phyloP scores from a whole-genome alignment of 2,329 filamentous ascomycete species.

The Fusarium transvaalense region DNA sequence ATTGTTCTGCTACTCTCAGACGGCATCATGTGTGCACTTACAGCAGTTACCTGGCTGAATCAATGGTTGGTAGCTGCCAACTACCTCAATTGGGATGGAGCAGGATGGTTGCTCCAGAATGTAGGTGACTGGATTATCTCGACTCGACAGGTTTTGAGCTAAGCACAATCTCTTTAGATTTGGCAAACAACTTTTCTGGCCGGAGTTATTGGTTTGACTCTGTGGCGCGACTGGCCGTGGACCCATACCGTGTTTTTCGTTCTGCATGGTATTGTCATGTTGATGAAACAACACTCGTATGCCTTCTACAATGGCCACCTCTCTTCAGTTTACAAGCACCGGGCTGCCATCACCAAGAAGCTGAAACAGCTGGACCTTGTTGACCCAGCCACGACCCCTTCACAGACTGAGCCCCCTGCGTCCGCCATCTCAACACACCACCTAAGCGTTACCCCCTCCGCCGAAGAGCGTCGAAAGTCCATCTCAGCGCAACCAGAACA shows the following conservation, averaged over 20 bases:
- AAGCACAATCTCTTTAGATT: slow-evolving; percentile 55
- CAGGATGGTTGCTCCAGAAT: slow-evolving; percentile 81
- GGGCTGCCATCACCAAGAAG: slow-evolving; percentile 58
- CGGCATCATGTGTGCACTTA: slow-evolving; percentile 75
- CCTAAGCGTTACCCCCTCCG: slow-evolving; percentile 57
- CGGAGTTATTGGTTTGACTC: slow-evolving; percentile 72
- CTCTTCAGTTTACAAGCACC: slow-evolving; percentile 69
- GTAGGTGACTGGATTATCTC: slow-evolving; percentile 51
- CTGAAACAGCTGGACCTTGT: slow-evolving; percentile 70
- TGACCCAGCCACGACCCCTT: slow-evolving; percentile 60
- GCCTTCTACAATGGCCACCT: slow-evolving; percentile 83
- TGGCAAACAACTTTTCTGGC: slow-evolving; percentile 77
- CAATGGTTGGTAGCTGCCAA: slow-evolving; percentile 71
- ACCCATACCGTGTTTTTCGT: slow-evolving; percentile 84
- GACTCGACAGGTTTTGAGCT: not conserved
- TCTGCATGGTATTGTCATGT: slow-evolving; percentile 78
- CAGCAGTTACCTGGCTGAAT: slow-evolving; percentile 73
- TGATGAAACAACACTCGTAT: slow-evolving; percentile 89
- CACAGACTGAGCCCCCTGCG: slow-evolving; percentile 56
- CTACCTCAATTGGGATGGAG: slow-evolving; percentile 74
- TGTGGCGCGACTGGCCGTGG: slow-evolving; percentile 83
- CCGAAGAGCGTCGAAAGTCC: slow-evolving; percentile 59
- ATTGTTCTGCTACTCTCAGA: slow-evolving; percentile 72
- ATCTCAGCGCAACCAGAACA: slow-evolving; percentile 50
- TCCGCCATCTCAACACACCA: slow-evolving; percentile 61